A percentile compares a stretch with the other conserved stretches of the same genome.
Evolutionary conservation across 2,329 filamentous ascomycete species (phyloP).

Genomic region (Cercospora canescens): DNA sequence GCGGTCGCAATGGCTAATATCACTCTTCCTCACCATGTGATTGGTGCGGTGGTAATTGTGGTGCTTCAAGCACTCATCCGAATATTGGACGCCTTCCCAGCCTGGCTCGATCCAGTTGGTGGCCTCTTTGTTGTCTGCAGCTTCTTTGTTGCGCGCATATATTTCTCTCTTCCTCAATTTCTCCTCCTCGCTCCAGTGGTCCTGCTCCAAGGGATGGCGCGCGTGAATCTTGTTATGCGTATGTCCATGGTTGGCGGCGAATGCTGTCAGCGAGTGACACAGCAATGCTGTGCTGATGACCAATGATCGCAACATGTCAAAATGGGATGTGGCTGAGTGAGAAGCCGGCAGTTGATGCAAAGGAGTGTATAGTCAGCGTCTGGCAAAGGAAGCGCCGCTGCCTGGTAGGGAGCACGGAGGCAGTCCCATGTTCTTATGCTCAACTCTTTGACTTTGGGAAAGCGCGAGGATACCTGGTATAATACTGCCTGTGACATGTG

Average conservation of each 20-base stretch:
- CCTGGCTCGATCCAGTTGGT: conserved; percentile 3
- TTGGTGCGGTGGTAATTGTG: conserved; percentile 87
- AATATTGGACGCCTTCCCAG: conserved; percentile 24
- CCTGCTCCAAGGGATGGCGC: conserved; percentile 4
- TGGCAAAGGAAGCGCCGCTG: background rate
- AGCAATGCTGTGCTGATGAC: conserved; percentile 11
- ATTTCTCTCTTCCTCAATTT: conserved; percentile 2
- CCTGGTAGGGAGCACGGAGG: background rate
- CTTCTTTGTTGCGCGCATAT: conserved; percentile 1
- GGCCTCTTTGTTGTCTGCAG: background rate
- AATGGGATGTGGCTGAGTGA: background rate
- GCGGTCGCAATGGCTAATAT: background rate
- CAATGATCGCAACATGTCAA: conserved; percentile 1
- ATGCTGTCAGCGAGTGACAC: background rate
- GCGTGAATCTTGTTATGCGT: background rate
- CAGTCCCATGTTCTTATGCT: background rate
- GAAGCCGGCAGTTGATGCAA: conserved; percentile 1
- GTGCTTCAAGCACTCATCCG: conserved; percentile 58
- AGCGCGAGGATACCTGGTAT: background rate
- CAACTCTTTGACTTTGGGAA: background rate
- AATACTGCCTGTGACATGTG: background rate
- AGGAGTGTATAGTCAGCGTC: background rate
- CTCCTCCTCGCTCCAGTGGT: background rate
- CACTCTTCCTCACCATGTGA: conserved; percentile 48
- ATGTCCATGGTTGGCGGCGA: background rate